phyloP scores from a whole-genome alignment of 148 eudicot genomes.

The Fallopia convolvulus region DNA sequence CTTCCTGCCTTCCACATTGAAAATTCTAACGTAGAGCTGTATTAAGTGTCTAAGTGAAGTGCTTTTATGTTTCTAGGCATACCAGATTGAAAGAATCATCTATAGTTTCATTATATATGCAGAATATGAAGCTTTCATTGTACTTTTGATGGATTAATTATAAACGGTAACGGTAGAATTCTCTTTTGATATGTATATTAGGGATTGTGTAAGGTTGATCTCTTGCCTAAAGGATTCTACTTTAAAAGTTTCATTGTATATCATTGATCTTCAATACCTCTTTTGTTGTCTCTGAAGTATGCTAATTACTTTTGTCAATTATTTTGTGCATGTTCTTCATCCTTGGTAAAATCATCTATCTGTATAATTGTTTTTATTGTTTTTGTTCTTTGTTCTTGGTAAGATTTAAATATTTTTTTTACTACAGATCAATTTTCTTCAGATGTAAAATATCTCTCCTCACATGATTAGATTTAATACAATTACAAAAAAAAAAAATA shows the following conservation, averaged over 20 bases:
- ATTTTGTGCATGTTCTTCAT: no score
- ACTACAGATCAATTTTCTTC: no score
- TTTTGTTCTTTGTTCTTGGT: no score
- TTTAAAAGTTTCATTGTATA: not conserved
- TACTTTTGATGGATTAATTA: not conserved
- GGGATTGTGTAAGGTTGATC: not conserved
- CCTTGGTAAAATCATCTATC: no score
- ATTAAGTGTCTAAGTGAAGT: not conserved
- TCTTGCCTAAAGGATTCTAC: not conserved
- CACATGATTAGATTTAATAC: no score
- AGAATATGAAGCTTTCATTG: not conserved
- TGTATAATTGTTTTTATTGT: no score
- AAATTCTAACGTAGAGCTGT: no score
- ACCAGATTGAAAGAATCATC: not conserved
- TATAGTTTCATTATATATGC: not conserved
- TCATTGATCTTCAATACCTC: not conserved
- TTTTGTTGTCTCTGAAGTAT: not conserved
- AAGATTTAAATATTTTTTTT: no score
- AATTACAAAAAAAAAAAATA: no score
- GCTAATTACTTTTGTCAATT: no score
- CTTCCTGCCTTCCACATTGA: no score
- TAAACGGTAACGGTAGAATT: not conserved
- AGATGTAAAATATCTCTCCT: no score
- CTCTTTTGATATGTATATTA: not conserved
- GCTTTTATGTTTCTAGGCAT: not conserved